These are phyloP conservation scores for Coemansia sp. DNA, from an alignment of 192 early-diverging fungal genomes.

Conservation along the genomic window DNA sequence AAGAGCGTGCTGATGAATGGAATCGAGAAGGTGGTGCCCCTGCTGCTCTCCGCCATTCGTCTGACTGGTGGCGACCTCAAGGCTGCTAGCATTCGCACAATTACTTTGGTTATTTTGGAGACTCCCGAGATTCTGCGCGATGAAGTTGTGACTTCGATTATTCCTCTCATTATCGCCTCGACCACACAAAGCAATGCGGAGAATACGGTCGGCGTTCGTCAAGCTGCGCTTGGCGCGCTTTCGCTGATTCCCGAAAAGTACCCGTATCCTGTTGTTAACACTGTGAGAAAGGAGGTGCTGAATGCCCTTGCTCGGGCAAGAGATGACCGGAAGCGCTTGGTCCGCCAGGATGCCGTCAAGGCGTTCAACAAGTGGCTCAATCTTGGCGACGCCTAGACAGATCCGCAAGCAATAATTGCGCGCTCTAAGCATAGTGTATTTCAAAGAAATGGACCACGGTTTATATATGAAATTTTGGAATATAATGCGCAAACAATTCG, in stretches of 20 bases:
- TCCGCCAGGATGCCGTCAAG: slow-evolving; percentile 82
- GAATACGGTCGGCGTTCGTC: slow-evolving; percentile 58
- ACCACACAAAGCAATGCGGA: background rate
- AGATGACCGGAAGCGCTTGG: slow-evolving; percentile 86
- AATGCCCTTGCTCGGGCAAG: slow-evolving; percentile 59
- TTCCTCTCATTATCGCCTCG: slow-evolving; percentile 23
- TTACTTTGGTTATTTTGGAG: slow-evolving; percentile 68
- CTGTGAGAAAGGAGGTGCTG: slow-evolving; percentile 60
- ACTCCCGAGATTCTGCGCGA: slow-evolving; percentile 58
- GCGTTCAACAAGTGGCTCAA: slow-evolving; percentile 79
- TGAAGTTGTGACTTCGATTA: slow-evolving; percentile 12
- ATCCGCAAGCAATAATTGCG: background rate
- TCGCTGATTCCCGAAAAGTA: slow-evolving; percentile 63
- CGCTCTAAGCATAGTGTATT: too few species aligned
- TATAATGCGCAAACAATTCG: background rate
- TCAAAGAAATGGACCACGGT: too few species aligned
- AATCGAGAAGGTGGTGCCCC: slow-evolving; percentile 68
- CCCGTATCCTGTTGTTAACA: slow-evolving; percentile 55
- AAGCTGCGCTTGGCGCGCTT: slow-evolving; percentile 66
- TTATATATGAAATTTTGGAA: too few species aligned
- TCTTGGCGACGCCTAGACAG: slow-evolving; percentile 20
- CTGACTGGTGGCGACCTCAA: slow-evolving; percentile 64
- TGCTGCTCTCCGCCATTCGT: slow-evolving; percentile 71
- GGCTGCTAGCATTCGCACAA: slow-evolving; percentile 70
- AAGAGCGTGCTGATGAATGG: slow-evolving; percentile 78